Evolutionary conservation across 192 early-diverging fungal species (phyloP), one percentile per base, ranked within the genome.

Genomic region (Phlyctochytrium planicorne): DNA sequence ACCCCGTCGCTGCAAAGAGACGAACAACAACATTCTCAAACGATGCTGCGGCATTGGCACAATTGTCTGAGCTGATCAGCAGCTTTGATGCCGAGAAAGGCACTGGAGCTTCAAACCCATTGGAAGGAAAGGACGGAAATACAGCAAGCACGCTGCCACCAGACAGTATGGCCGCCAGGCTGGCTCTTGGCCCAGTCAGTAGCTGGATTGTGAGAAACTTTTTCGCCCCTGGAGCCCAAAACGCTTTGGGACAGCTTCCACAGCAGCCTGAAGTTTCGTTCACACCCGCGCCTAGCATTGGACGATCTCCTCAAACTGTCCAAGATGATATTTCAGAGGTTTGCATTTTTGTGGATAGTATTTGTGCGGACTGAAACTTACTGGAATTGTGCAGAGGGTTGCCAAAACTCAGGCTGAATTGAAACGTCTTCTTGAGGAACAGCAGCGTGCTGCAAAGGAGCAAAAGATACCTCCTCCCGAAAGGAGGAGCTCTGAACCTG

Each of bases 1-100:
- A 74, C 33, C 72, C 72, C 2, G 14, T 64, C 16, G 72, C 72
- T 2, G 72, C 72, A 30, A 62, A 64, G 30, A 40, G 72, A 2
- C 60, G 72, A 10, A 57, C 55, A 4, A 29, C 10, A 6, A 47
- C 40, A 20, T 47, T 47, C 20, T 47, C 40, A 6, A 47, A 6
- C 10, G 10, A 6, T 6, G 55, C 55, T 27, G 55, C 55, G 14
- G 55, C 20, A 12, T 25, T 57, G 55, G 16, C 55, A 10, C 20
- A 57, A 27, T 27, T 57, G 6, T 6, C 16, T 27, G 55, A 57
- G 55, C 16, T 57, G 55, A 57, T 57, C 55, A 6, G 40, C 10
- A 6, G 20, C 40, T 10, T 20, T 10, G 55, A 57, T 29, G 55
- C 55, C 27, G 25, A 10, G 55, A 14, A 6, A 20, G 40, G 40